Evolutionary conservation across 2,329 filamentous ascomycete species (phyloP), one percentile per base, ranked within the genome.

Genomic region (Coleophoma eucalyptorum): DNA sequence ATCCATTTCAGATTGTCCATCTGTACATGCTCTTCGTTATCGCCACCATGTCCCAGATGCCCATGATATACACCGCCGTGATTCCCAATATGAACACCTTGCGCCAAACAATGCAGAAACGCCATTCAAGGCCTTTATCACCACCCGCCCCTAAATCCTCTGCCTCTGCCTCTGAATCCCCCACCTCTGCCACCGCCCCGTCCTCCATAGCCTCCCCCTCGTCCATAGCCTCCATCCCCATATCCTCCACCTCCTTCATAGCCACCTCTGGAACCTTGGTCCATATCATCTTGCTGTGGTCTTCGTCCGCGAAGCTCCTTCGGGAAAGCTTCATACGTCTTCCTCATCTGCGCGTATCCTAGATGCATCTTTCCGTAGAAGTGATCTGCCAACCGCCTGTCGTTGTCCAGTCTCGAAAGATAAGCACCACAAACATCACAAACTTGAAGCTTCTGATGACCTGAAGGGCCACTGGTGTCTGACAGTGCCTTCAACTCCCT

Each of bases 361-460:
- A 99, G 74, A 66, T 99, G 94, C 94, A 99, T 99, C 77, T 99
- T 99, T 19, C 94, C 94, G 70, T 97, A 97, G 67, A 99, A 99
- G 69, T 99, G 94, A 67, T 99, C 94, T 18, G 94, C 94, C 65
- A 99, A 70, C 31, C 94, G 81, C 34, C 94, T 82, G 68, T 99
- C 94, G 66, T 99, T 99, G 67, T 99, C 94, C 32, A 99, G 79
- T 19, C 94, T 77, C 55, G 86, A 91, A 35, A 99, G 79, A 68
- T 97, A 99, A 5, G 94, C 94, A 55, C 94, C 94, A 69, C 94
- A 99, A 1, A 97, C 94, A 70, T 99, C 94, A 77, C 94, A 99
- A 43, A 99, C 94, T 69, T 99, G 94, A 38, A 99, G 77, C 69
- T 99, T 99, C 75, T 99, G 94, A 70, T 99, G 94, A 16, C 94